Percentiles rank a stretch among this genome's conserved stretches.
phyloP scores from a whole-genome alignment of 805 yeast species.

The Brettanomyces anomalus region DNA sequence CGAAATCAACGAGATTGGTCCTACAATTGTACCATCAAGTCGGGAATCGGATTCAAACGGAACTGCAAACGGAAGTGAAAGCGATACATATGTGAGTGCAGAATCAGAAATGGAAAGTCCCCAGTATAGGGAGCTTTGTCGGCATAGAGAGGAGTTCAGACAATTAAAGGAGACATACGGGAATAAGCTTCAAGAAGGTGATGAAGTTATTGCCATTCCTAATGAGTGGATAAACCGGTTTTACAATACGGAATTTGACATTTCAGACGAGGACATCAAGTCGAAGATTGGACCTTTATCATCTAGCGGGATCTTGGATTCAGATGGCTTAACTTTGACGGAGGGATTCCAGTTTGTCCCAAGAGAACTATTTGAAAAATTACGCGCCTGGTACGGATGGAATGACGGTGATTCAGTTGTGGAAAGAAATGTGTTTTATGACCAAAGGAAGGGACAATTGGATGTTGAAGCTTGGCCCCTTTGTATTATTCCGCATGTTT shows the following conservation, averaged over 20 bases:
- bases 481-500: constrained; percentile 19
- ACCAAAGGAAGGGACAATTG: constrained; percentile 15
- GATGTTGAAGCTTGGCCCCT: constrained; percentile 19
- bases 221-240: constrained; percentile 34
- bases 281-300: constrained; percentile 37
- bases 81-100: too few relatives aligned
- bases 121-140: too few relatives aligned
- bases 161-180: too few relatives aligned
- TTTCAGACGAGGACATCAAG: constrained; percentile 21
- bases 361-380: constrained; percentile 33
- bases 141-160: too few relatives aligned
- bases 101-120: too few relatives aligned
- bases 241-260: constrained; percentile 23
- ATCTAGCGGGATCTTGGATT: constrained; percentile 35
- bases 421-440: constrained; percentile 25
- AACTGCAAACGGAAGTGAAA: too few relatives aligned
- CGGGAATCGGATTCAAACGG: too few relatives aligned
- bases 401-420: constrained; percentile 29
- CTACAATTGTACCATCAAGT: too few relatives aligned
- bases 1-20: too few relatives aligned
- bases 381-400: constrained; percentile 49
- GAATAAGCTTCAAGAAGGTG: constrained; percentile 33
- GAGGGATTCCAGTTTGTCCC: constrained; percentile 29
- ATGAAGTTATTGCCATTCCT: constrained; percentile 39
- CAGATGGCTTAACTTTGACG: constrained; percentile 31